Base-by-base conservation (phyloP, 805 yeast genomes). In the Gaillardinia entomophila region DNA sequence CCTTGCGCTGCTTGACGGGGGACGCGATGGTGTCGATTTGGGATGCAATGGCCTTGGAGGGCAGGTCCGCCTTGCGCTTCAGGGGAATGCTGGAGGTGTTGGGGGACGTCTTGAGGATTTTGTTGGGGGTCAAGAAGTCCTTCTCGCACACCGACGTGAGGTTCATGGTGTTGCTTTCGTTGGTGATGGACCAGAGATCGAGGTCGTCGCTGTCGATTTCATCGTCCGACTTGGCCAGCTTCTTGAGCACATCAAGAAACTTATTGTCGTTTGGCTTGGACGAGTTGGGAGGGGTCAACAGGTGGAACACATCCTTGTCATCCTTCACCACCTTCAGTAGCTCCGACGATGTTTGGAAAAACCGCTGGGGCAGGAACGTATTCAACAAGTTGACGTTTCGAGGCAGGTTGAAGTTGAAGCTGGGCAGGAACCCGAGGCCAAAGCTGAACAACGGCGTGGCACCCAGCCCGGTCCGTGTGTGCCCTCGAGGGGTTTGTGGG, bases 391-490 rank as follows among this genome's bases (percentile, higher is more conserved):
- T 45, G 27, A 45, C 19, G 26, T 40, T 42, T 22, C 59, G 33
- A 5, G 70, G 70, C 8, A 67, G 56, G 31, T 54, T 46, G 41
- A 64, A 58, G 24, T 55, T 60, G 42, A 64, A 61, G n/a, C 67
- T 60, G 11, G 71, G 70, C 66, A 60, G 67, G 31, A 63, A 60
- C 24, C 62, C 62, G 19, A 63, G 41, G 6, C 68, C 65, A 38
- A 64, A 61, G 18, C 60, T 48, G 43, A 62, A 61, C 6, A 63
- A 49, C 2, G 66, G 63, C 10, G 65, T 58, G 32, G 46, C 37
- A 14, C 42, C 40, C 11, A 35, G 22, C 16, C 26, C 15, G 26
- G 17, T 15, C 12, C n/a, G 5, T 6, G 8, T 19, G 10, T 19
- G 22, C 22, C 22, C 22, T 10, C 22, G 6, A 10, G 22, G 22